A percentile compares a stretch with the other conserved stretches of the same genome.
phyloP scores from a whole-genome alignment of 306 rosid species.

The Fragaria vesca region DNA sequence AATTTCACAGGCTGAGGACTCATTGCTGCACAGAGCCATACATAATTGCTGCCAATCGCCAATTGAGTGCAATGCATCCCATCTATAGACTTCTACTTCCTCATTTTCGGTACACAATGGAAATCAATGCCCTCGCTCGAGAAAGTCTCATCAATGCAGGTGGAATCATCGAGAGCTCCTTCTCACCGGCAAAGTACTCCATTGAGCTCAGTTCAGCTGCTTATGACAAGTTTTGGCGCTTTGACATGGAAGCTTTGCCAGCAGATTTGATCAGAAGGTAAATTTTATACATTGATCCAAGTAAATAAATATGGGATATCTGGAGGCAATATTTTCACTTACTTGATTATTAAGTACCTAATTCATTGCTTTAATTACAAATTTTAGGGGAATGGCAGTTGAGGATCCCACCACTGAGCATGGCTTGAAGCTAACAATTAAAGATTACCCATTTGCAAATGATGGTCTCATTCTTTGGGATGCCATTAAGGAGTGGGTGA shows the following conservation, averaged over 20 bases:
- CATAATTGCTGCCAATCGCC: conserved; percentile 35
- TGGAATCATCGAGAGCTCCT: conserved; percentile 31
- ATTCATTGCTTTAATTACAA: background rate
- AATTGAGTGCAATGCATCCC: conserved; percentile 41
- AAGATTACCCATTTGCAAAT: conserved; percentile 43
- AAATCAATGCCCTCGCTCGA: conserved; percentile 37
- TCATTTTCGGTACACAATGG: conserved; percentile 46
- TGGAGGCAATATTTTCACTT: background rate
- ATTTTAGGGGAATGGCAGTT: conserved; percentile 36
- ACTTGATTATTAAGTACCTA: no score
- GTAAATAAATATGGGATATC: no score
- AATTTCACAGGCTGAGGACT: conserved; percentile 27
- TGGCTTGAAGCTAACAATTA: conserved; percentile 37
- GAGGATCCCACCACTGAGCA: conserved; percentile 35
- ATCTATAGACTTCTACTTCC: conserved; percentile 38
- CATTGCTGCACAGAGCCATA: conserved; percentile 35
- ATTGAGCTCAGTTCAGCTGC: conserved; percentile 31
- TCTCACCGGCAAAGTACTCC: conserved; percentile 32
- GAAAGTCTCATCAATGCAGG: conserved; percentile 33
- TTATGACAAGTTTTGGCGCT: conserved; percentile 33
- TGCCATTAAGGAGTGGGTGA: conserved; percentile 33
- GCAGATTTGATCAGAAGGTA: conserved; percentile 40
- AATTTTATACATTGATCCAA: no score
- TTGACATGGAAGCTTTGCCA: conserved; percentile 37
- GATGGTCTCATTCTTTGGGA: conserved; percentile 3